These are phyloP conservation scores for Moesziomyces sp. DNA, from an alignment of 1,284 basidiomycete genomes.

Conservation along the genomic window DNA sequence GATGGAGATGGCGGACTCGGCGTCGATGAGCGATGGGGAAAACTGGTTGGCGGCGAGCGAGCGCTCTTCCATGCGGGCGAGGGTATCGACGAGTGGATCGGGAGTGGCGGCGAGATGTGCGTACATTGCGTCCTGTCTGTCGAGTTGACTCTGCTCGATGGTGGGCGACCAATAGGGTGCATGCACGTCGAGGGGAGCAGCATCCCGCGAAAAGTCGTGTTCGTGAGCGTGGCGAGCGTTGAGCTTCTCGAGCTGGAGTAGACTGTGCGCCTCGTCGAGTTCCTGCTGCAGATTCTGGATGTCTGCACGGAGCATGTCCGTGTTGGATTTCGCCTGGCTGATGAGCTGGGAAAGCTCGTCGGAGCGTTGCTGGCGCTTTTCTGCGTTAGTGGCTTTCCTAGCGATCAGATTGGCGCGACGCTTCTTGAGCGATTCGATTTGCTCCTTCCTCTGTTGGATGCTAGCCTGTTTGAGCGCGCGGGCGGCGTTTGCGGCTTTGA, in stretches of 20 bases:
- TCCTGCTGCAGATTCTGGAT: conserved; percentile 15
- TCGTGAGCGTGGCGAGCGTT: conserved; percentile 17
- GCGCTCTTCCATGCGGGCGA: conserved; percentile 38
- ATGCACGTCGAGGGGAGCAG: conserved; percentile 7
- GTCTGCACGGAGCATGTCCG: conserved; percentile 17
- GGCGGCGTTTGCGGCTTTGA: conserved; percentile 77
- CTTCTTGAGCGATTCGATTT: conserved; percentile 76
- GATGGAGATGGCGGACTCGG: conserved; percentile 7
- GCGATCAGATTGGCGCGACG: conserved; percentile 68
- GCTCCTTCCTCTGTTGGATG: conserved; percentile 73
- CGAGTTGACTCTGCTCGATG: conserved; percentile 10
- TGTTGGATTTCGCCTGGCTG: conserved; percentile 19
- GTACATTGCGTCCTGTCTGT: conserved; percentile 27
- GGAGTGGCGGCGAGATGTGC: conserved; percentile 29
- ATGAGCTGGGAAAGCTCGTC: conserved; percentile 20
- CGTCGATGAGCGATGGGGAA: conserved; percentile 12
- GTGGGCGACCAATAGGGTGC: conserved; percentile 15
- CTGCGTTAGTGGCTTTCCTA: conserved; percentile 49
- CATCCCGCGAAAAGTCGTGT: conserved; percentile 9
- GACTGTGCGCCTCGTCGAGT: conserved; percentile 24
- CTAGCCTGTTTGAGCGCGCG: conserved; percentile 67
- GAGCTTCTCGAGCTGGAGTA: conserved; percentile 30
- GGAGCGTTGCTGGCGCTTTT: conserved; percentile 35
- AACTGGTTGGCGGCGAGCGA: conserved; percentile 21
- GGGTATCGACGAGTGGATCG: conserved; percentile 41